Evolutionary conservation across 345 rosid genomes (phyloP).

Genomic region (Aquilaria sinensis): DNA sequence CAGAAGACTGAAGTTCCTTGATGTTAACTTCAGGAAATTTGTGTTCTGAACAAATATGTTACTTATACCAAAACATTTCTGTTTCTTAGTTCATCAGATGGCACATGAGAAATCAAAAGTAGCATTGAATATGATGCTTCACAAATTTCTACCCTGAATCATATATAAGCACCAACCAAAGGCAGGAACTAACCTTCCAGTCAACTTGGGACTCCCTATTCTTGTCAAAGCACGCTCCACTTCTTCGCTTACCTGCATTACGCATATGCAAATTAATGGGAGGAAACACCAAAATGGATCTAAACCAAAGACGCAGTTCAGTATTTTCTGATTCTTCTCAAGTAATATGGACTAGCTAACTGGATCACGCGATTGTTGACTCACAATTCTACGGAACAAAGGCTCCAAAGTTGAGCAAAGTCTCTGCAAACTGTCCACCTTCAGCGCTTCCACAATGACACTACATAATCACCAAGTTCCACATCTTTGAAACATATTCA

Average conservation of each 20-base stretch:
- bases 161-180: neutral
- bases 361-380: slow-evolving; percentile 18
- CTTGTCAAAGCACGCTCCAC: slow-evolving; percentile 82
- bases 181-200: slow-evolving; percentile 41
- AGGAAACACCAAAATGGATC: no score
- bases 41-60: no score
- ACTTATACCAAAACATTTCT: no score
- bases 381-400: slow-evolving; percentile 83
- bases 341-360: neutral
- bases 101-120: neutral
- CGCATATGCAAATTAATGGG: no score
- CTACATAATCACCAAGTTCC: slow-evolving; percentile 37
- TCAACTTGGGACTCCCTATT: slow-evolving; percentile 45
- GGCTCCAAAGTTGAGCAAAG: slow-evolving; percentile 96
- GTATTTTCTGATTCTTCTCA: no score
- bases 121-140: neutral
- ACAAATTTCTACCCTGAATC: neutral
- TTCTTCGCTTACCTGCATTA: slow-evolving; percentile 84
- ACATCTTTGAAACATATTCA: slow-evolving; percentile 16
- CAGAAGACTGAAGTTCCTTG: no score
- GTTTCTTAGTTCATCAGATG: no score
- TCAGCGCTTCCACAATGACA: slow-evolving; percentile 91
- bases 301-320: no score
- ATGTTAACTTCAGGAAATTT: no score
- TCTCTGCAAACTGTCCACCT: slow-evolving; percentile 86